These are phyloP conservation scores for Heterobasidion parviporum DNA, from an alignment of 1,284 basidiomycete species.

Conservation along the genomic window DNA sequence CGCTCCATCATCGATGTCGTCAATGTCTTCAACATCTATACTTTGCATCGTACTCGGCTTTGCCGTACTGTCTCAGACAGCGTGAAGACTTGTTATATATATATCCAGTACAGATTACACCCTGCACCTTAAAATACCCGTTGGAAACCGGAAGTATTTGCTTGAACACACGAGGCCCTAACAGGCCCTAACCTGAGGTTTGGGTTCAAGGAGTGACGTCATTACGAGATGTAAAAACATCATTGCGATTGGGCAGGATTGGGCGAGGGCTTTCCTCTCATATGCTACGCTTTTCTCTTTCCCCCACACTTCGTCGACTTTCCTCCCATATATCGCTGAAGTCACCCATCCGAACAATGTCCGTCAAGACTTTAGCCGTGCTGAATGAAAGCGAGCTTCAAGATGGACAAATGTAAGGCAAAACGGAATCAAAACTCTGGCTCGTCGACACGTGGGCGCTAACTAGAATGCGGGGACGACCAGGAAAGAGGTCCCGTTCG, in stretches of 20 bases:
- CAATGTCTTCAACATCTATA: too few species aligned
- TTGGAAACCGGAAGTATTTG: too few species aligned
- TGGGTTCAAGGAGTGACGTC: neutral
- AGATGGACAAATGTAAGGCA: constrained; percentile 69
- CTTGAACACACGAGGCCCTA: neutral
- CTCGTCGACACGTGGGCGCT: neutral
- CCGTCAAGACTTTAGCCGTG: constrained; percentile 53
- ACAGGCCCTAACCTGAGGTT: neutral
- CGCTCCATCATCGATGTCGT: too few species aligned
- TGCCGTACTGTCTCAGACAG: too few species aligned
- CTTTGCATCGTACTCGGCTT: too few species aligned
- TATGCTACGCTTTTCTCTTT: neutral
- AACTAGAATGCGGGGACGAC: neutral
- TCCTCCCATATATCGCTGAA: neutral
- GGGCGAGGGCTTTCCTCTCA: neutral
- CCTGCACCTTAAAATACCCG: too few species aligned
- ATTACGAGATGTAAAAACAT: neutral
- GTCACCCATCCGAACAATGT: constrained; percentile 19
- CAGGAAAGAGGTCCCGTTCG: constrained; percentile 82
- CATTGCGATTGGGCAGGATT: neutral
- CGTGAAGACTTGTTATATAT: too few species aligned
- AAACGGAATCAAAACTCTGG: neutral
- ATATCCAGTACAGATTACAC: too few species aligned
- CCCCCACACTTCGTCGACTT: neutral
- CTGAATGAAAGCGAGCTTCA: constrained; percentile 58